phyloP scores from a whole-genome alignment of 345 rosid species.

The Brassica cretica region DNA sequence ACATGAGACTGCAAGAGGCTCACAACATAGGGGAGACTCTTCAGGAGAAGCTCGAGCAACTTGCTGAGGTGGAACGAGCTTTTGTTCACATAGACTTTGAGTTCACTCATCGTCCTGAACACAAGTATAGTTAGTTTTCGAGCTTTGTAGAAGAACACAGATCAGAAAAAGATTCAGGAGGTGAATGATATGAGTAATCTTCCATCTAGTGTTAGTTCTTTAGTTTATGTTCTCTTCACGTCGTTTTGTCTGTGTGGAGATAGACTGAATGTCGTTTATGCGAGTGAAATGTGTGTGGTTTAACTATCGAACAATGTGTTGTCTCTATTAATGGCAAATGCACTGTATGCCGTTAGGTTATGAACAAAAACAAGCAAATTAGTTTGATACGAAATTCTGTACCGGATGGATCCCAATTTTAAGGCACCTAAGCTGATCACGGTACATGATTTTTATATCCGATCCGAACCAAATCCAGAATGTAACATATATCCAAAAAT shows the following conservation, averaged over 20 bases:
- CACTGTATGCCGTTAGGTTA: neutral
- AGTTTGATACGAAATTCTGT: too few relatives aligned
- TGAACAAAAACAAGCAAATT: too few relatives aligned
- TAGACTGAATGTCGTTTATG: neutral
- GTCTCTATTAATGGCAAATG: neutral
- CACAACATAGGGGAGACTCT: conserved; percentile 83
- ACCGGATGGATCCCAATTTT: too few relatives aligned
- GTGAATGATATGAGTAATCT: neutral
- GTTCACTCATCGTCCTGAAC: conserved; percentile 80
- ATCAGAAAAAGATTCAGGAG: neutral
- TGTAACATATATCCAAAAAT: too few relatives aligned
- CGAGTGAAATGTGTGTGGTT: conserved; percentile 5
- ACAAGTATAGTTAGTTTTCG: conserved; percentile 46
- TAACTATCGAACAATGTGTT: neutral
- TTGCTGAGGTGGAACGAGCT: conserved; percentile 79
- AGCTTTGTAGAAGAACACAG: neutral
- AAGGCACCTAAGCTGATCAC: too few relatives aligned
- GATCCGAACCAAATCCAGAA: too few relatives aligned
- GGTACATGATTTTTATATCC: too few relatives aligned
- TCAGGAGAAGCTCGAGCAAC: conserved; percentile 81
- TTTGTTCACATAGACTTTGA: conserved; percentile 91
- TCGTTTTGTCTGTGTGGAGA: neutral
- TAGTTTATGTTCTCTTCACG: neutral
- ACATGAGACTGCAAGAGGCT: conserved; percentile 65
- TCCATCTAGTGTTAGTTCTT: conserved; percentile 17